Base-by-base conservation (phyloP, 2,329 filamentous ascomycete genomes). In the Ophiostoma populinum region DNA sequence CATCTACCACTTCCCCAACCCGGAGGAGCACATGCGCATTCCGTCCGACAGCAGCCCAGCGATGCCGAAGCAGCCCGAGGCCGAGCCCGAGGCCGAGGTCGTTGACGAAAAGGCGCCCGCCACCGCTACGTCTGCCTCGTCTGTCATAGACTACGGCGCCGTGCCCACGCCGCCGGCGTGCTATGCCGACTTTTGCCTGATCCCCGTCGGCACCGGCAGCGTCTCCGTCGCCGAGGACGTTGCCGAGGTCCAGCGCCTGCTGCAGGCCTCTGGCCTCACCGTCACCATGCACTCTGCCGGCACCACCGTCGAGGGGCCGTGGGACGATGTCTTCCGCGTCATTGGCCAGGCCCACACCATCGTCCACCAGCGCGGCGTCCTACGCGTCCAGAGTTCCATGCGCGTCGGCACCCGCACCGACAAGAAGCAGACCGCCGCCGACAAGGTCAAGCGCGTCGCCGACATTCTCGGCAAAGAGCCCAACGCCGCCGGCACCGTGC, bases 241-340 rank as follows among this genome's bases (percentile, higher is more conserved):
- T 20, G 87, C 87, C 22, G 75, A 80, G 43, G 83, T 95, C 24
- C 87, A 95, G 59, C 73, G 76, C 38, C 65, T 95, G 24, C 67
- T 98, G 47, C 74, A 79, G 55, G 73, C 70, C 36, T 90, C 79
- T 46, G 83, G 83, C 2, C 55, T 95, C 42, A 75, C 72, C 43
- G 87, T 86, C 52, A 75, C 69, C 31, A 90, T 95, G 82, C 87
- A 95, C 57, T 86, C 81, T 18, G 86, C 85, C 2, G 90, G 87
- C 10, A 94, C 87, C 0, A 95, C 87, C 0, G 70, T 95, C 37
- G 87, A 95, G 61, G 90, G 87, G 3, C 68, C 74, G 26, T 95
- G 90, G 87, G 80, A 92, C 44, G 71, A 80, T 21, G 85, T 92
- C 39, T 85, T 92, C 67, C 64, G 61, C 37, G 66, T 86, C 19